phyloP scores from a whole-genome alignment of 2,329 filamentous ascomycete species.

The Lachnellula subtilissima region DNA sequence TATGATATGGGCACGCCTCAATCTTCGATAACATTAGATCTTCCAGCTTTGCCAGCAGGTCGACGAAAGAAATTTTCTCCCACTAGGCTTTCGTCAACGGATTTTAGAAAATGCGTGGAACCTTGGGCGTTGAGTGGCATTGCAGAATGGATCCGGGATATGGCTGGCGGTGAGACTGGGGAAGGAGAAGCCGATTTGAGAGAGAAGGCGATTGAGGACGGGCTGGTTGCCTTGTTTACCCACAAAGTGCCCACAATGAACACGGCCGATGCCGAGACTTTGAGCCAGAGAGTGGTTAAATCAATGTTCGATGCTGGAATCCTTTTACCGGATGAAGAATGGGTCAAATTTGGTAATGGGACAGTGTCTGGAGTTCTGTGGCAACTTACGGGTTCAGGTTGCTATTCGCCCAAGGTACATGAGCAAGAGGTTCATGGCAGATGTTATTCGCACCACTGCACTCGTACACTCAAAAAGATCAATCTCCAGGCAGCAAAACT shows the following conservation, averaged over 20 bases:
- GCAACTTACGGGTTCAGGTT: slow-evolving; percentile 87
- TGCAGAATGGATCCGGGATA: slow-evolving; percentile 76
- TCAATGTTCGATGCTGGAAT: slow-evolving; percentile 76
- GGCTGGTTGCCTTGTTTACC: slow-evolving; percentile 82
- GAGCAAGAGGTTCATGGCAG: slow-evolving; percentile 58
- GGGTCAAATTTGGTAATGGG: slow-evolving; percentile 85
- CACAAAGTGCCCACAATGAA: slow-evolving; percentile 98
- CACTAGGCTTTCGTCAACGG: slow-evolving; percentile 71
- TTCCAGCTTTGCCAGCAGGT: slow-evolving; percentile 75
- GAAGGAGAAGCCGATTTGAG: slow-evolving; percentile 88
- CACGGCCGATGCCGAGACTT: slow-evolving; percentile 86
- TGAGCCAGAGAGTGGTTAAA: slow-evolving; percentile 71
- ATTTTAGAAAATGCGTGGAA: slow-evolving; percentile 80
- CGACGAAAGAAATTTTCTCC: slow-evolving; percentile 81
- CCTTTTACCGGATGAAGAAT: slow-evolving; percentile 86
- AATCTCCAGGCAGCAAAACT: slow-evolving; percentile 72
- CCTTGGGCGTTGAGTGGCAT: slow-evolving; percentile 94
- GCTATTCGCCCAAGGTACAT: slow-evolving; percentile 83
- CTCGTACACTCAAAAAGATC: slow-evolving; percentile 89
- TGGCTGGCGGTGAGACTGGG: slow-evolving; percentile 50
- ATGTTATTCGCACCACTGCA: slow-evolving; percentile 93
- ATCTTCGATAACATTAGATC: slow-evolving; percentile 64
- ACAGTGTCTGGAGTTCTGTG: slow-evolving; percentile 84
- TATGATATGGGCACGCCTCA: slow-evolving; percentile 50
- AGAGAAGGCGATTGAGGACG: slow-evolving; percentile 79